Evolutionary conservation across 192 early-diverging fungal genomes (phyloP), one percentile per base, ranked within the genome.

Genomic region (Coemansia sp.): DNA sequence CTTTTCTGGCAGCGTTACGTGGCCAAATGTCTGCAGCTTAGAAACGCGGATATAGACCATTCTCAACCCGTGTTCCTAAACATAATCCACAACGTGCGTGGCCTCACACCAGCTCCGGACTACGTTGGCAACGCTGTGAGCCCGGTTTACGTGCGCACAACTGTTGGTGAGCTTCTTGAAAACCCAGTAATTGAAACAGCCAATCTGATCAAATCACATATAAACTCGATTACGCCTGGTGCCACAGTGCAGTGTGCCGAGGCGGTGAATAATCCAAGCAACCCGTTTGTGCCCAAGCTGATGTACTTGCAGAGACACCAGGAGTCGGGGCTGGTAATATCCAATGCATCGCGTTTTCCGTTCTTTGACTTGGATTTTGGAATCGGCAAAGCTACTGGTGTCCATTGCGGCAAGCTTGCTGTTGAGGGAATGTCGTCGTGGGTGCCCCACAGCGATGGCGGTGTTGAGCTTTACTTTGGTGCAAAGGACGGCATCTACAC

Each of bases 61-160:
- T 22, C 64, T 0, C 44, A 46, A 41, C 49, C 65, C 5, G 49
- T 68, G n/a, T 71, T 57, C 61, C 50, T 76, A 14, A 76, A 60
- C 32, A 59, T 76, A 22, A 43, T 76, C 10, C 66, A 64, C 62
- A 64, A 68, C 20, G 43, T 70, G 17, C 75, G 75, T 43, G 14
- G 41, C 0, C 48, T 62, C 11, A 61, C 61, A 0, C 51, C 64
- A n/a, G 65, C 65, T 38, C 53, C 69, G 1, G n/a, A 64, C 55
- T 71, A 76, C 19, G 61, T 76, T 40, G 75, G 75, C 39, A 76
- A 76, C 53, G 75, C 69, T 0, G 65, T 76, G 12, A 59, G 53
- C 38, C 45, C 69, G 0, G 75, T 67, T 1, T 64, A 61, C 40
- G 69, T 71, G 17, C 39, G 46, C 5, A 56, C 53, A 14, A 67